Conservation (phyloP, 495 filamentous ascomycete species). For the Podospora pseudocomata region DNA sequence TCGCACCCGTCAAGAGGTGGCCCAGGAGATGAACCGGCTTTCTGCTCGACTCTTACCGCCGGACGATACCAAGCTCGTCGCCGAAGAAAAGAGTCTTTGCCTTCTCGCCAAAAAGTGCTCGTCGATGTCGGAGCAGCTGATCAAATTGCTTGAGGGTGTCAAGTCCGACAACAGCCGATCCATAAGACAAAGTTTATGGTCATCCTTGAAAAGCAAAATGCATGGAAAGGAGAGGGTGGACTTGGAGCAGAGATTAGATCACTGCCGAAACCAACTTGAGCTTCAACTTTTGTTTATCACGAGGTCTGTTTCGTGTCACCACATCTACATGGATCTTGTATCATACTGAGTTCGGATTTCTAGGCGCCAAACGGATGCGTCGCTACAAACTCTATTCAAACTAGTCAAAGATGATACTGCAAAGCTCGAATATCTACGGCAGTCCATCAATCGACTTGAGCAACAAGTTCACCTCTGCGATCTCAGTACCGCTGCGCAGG, state of each 20-base stretch:
- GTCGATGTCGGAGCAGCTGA: conserved; percentile 18
- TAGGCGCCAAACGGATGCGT: not conserved
- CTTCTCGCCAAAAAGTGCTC: conserved; percentile 23
- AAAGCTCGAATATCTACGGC: not conserved
- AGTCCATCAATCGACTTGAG: not conserved
- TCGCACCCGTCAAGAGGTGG: conserved; percentile 21
- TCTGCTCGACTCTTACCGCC: conserved; percentile 16
- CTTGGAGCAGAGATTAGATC: conserved; percentile 23
- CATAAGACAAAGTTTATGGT: conserved; percentile 15
- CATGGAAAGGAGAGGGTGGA: conserved; percentile 23
- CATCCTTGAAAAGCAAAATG: conserved; percentile 20
- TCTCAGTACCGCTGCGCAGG: not conserved
- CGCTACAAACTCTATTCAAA: not conserved
- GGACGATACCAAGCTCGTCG: conserved; percentile 6
- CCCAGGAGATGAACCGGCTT: conserved; percentile 12
- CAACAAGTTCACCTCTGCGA: not conserved
- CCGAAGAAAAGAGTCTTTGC: conserved; percentile 29
- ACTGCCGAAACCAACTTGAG: not conserved
- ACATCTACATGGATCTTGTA: not conserved
- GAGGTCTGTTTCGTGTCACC: not conserved
- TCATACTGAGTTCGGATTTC: not conserved
- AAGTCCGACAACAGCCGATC: conserved; percentile 27
- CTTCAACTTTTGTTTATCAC: not conserved
- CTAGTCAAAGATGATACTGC: not conserved
- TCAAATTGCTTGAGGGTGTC: conserved; percentile 23